Evolutionary conservation across 169 alveolate species (phyloP), one percentile per base, ranked within the genome.

Genomic region (Blepharisma undulans): DNA sequence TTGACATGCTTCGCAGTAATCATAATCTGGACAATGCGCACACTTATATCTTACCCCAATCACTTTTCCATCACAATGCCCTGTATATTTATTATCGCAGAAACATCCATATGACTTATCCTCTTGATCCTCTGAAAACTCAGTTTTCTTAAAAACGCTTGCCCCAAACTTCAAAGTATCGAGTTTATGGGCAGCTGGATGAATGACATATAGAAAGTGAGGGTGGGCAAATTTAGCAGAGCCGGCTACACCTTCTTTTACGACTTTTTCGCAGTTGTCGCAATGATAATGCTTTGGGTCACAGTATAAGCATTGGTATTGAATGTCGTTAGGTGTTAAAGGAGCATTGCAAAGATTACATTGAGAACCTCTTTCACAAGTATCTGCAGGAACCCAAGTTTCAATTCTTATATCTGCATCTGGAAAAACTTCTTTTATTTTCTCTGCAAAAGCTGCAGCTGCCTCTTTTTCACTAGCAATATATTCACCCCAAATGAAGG

Each of bases 21-120:
- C 91, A 30, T 72, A 87, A 72, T 87, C 91, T 25, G 60, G n/a
- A 32, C 91, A 87, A 72, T 87, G 91, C 8, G 87, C 91, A 87
- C 91, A 87, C 30, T 87, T 87, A 36, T n/a, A 87, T 32, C 91
- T 87, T 22, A 32, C 29, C 16, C 86, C 86, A 12, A 72, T 71
- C 19, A 87, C 86, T 61, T 72, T 33, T 32, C 87, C 87, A 14
- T 19, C 21, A 25, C 87, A 87, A n/a, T n/a, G n/a, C n/a, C n/a
- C 14, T 32, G n/a, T 12, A 14, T 71, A 72, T 72, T 72, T 87
- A 74, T 87, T 72, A 72, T 72, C 21, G 12, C 76, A 14, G 29
- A 72, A 60, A 12, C 87, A 18, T 10, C 21, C 8, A 72, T 87
- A 72, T 29, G 8, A 8, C 21, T n/a, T 19, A 72, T 30, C 48